phyloP scores from a whole-genome alignment of 768 basidiomycete genomes.

The Serendipita indica region DNA sequence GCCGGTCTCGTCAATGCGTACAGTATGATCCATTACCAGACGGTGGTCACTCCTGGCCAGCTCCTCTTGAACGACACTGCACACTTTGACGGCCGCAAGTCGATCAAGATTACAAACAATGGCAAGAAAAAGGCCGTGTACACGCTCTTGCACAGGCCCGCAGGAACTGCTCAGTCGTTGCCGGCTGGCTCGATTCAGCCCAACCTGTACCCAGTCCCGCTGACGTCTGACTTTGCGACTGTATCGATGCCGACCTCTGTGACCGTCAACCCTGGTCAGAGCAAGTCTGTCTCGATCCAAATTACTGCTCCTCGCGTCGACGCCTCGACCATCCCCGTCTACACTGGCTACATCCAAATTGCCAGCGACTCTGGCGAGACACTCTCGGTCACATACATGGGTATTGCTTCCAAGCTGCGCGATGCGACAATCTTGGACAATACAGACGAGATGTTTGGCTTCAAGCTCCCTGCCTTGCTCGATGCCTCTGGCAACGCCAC shows the following conservation, averaged over 20 bases:
- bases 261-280: slow-evolving; percentile 18
- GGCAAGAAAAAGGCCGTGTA: slow-evolving; percentile 14
- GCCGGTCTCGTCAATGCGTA: slow-evolving; percentile 23
- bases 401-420: slow-evolving; percentile 21
- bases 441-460: slow-evolving; percentile 17
- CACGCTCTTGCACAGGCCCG: slow-evolving; percentile 19
- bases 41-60: slow-evolving; percentile 23
- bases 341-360: slow-evolving; percentile 23
- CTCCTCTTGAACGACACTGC: slow-evolving; percentile 29
- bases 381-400: slow-evolving; percentile 21
- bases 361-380: background rate
- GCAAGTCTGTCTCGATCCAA: slow-evolving; percentile 16
- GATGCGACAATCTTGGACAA: slow-evolving; percentile 21
- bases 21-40: slow-evolving; percentile 22
- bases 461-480: slow-evolving; percentile 17
- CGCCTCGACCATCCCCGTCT: slow-evolving; percentile 20
- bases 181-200: slow-evolving; percentile 12
- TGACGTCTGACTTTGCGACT: slow-evolving; percentile 14
- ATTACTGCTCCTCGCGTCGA: slow-evolving; percentile 19
- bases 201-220: slow-evolving; percentile 2
- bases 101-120: slow-evolving; percentile 10
- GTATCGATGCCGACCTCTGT: slow-evolving; percentile 12
- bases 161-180: slow-evolving; percentile 21
- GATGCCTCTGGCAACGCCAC: slow-evolving; percentile 15
- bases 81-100: slow-evolving; percentile 15